Base-by-base conservation (phyloP, 2,329 filamentous ascomycete genomes). In the Fusarium luffae region DNA sequence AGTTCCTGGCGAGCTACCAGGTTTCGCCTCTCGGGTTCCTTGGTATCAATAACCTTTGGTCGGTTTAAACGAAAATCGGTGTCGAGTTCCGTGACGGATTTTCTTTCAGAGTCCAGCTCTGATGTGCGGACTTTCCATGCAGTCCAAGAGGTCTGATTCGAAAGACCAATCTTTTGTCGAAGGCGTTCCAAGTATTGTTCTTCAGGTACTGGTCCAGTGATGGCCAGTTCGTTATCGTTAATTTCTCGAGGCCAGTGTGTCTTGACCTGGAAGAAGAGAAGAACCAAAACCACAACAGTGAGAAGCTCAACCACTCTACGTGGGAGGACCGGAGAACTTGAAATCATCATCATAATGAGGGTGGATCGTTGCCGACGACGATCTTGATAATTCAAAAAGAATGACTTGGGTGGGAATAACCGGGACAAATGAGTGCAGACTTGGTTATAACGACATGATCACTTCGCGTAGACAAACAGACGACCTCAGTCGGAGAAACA, bases 121-220 rank as follows among this genome's bases (percentile, higher is more conserved):
- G 72, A 69, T 7, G 72, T 73, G 13, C 73, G 72, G n/a, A 80
- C 70, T 65, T 74, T 74, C 78, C 78, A 79, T 4, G 77, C 75
- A 41, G 75, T 71, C 79, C 79, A 81, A 19, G 73, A 72, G 3
- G 77, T 77, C 41, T 77, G 66, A 12, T 78, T 75, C 7, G 77
- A 76, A 25, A 80, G 69, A 10, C 72, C 69, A 32, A 76, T 74
- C 6, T 70, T 69, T 10, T 70, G 71, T 21, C 64, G 73, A 13
- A 80, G 56, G 6, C 77, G 69, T 25, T 73, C 72, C 32, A 80
- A 52, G 55, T 79, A 79, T 54, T 77, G 71, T 14, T 79, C 79
- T 65, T 81, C 77, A 14, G 76, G 70, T 9, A 74, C 66, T 5
- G 70, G 50, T 12, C 66, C 71, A 34, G 66, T 65, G 5, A 66